Evolutionary conservation across 495 filamentous ascomycete genomes (phyloP).

Genomic region (Podospora comata): DNA sequence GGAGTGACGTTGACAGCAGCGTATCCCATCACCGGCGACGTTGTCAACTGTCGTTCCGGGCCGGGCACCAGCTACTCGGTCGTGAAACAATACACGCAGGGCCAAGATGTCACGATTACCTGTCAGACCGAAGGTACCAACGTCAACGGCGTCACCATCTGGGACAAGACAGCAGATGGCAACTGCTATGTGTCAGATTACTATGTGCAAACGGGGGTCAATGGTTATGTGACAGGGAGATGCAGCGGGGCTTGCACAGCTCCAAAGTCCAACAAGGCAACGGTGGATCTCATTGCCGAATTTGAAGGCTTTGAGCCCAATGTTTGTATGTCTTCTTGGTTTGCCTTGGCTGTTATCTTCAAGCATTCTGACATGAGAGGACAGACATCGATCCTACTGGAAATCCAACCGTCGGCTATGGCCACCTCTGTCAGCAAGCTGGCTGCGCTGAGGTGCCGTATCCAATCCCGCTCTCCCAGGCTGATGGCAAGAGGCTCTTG

Average conservation of each 20-base stretch:
- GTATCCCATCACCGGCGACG: conserved; percentile 23
- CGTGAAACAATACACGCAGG: conserved; percentile 24
- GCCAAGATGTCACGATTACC: conserved; percentile 24
- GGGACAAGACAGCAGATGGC: conserved; percentile 31
- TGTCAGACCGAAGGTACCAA: conserved; percentile 27
- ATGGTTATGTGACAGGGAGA: conserved; percentile 24
- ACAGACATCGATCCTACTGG: conserved; percentile 43
- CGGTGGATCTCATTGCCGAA: conserved; percentile 23
- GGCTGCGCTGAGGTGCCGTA: conserved; percentile 46
- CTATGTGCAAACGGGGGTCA: conserved; percentile 30
- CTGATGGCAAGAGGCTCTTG: conserved; percentile 41
- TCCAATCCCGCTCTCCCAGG: conserved; percentile 41
- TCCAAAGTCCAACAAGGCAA: conserved; percentile 21
- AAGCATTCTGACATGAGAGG: background rate
- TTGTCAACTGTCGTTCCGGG: conserved; percentile 28
- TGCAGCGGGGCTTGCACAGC: conserved; percentile 14
- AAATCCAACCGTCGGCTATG: conserved; percentile 51
- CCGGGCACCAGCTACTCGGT: conserved; percentile 26
- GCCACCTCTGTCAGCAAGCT: conserved; percentile 45
- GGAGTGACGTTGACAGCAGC: conserved; percentile 9
- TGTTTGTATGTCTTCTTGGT: conserved; percentile 10
- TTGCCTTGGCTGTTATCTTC: too few species aligned
- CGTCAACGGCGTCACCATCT: conserved; percentile 29
- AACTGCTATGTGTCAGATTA: conserved; percentile 31
- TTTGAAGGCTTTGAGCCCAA: conserved; percentile 22